Conservation (phyloP, 192 early-diverging fungal species). For the Jimgerdemannia flammicorona region DNA sequence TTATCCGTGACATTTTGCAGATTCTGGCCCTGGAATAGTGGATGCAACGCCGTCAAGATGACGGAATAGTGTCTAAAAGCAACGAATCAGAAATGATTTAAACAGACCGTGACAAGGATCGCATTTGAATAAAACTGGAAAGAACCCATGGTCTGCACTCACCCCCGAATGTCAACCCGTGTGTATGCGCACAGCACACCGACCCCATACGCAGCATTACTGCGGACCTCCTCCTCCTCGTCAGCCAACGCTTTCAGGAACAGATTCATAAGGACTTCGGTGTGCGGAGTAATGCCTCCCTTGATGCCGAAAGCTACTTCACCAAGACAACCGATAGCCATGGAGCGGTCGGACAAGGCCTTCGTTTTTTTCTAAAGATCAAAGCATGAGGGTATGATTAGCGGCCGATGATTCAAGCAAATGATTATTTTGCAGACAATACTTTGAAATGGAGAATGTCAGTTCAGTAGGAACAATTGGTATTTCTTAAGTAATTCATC, state of each 20-base stretch:
- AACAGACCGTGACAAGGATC: neutral
- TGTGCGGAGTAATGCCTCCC: slow-evolving; percentile 49
- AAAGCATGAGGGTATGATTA: neutral
- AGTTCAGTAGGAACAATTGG: neutral
- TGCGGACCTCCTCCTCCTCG: slow-evolving; percentile 77
- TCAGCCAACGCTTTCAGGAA: slow-evolving; percentile 71
- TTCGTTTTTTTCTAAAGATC: slow-evolving; percentile 53
- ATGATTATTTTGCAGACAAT: neutral
- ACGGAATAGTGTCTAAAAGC: slow-evolving; percentile 49
- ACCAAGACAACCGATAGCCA: slow-evolving; percentile 86
- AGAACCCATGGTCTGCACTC: slow-evolving; percentile 10
- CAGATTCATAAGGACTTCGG: slow-evolving; percentile 65
- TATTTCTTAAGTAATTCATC: neutral
- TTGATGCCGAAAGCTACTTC: slow-evolving; percentile 71
- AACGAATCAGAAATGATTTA: neutral
- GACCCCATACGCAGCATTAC: slow-evolving; percentile 82
- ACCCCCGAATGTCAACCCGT: slow-evolving; percentile 61
- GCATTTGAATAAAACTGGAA: neutral
- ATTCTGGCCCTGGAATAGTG: slow-evolving; percentile 53
- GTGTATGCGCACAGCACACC: slow-evolving; percentile 69
- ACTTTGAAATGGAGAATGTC: slow-evolving; percentile 8
- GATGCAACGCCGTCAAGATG: slow-evolving; percentile 60
- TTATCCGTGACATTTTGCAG: slow-evolving; percentile 65
- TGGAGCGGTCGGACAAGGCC: slow-evolving; percentile 75
- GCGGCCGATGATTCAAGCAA: slow-evolving; percentile 6